A percentile compares a stretch with the other conserved stretches of the same genome.
phyloP scores from a whole-genome alignment of 345 rosid genomes.

The Orychophragmus violaceus region DNA sequence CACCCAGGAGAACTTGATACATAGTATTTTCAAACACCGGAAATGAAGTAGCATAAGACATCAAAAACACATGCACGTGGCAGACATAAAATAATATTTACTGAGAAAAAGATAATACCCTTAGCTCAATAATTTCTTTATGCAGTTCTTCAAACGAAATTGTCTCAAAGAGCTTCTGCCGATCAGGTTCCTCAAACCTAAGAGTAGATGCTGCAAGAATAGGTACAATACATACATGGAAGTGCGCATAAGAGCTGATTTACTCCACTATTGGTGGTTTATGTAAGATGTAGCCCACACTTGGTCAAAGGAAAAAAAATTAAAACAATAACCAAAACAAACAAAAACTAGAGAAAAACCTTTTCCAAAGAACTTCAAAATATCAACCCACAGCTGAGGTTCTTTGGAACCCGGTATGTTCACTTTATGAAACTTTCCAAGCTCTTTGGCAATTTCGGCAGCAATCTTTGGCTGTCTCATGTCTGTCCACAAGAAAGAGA shows the following conservation, averaged over 20 bases:
- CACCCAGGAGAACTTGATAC: constrained; percentile 1
- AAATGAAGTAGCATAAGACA: background rate
- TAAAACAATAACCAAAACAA: no score
- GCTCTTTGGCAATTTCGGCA: constrained; percentile 81
- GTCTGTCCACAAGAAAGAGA: constrained; percentile 44
- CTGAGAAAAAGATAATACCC: constrained; percentile 40
- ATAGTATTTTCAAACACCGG: background rate
- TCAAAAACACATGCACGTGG: constrained; percentile 7
- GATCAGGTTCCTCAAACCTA: constrained; percentile 61
- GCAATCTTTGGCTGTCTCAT: constrained; percentile 71
- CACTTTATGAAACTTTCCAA: constrained; percentile 70
- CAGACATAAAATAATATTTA: background rate
- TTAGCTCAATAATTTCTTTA: constrained; percentile 62
- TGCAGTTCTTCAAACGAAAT: constrained; percentile 68
- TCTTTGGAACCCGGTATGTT: constrained; percentile 86
- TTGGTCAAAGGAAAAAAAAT: no score
- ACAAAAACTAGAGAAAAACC: constrained; percentile 34
- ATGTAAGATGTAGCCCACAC: no score
- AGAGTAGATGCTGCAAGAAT: constrained; percentile 66
- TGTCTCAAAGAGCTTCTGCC: constrained; percentile 52
- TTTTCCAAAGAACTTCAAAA: constrained; percentile 75
- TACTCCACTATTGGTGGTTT: background rate
- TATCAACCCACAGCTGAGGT: constrained; percentile 88
- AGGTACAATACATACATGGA: constrained; percentile 8
- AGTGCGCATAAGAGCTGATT: background rate